Base-by-base conservation (phyloP, 1,139 yeast genomes). In the Suhomyces yuchorum region DNA sequence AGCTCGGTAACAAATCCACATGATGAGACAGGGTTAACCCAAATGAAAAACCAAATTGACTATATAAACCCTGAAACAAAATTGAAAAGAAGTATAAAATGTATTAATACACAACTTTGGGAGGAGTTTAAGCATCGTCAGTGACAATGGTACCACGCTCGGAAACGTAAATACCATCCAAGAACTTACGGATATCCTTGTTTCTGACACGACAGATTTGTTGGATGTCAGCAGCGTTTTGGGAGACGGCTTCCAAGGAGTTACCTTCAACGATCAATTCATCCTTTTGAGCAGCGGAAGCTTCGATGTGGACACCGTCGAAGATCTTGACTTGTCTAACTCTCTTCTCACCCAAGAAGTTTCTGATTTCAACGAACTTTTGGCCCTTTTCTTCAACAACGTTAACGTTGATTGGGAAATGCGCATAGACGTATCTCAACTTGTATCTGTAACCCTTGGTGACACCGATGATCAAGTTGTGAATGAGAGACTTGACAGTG, bases 111-210 rank as follows among this genome's bases (percentile, higher is more conserved):
- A 56, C 58, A 59, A 57, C 41, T 42, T 48, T 50, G 36, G 43
- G 39, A 22, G 8, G 20, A 23, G 48, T 40, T 42, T 43, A 41
- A 43, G 44, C 49, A 18, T 72, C 71, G 51, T 84, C 90, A 71
- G 81, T 83, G 54, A 72, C 88, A 73, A 93, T 82, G 73, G 82
- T 81, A 71, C 97, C 97, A 80, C 89, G 88, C 81, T 89, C 96
- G 62, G 98, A 92, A 68, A 93, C 99, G 78, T 93, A 93, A 82
- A 93, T 92, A 91, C 99, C 99, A 80, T 93, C 99, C 85, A 93
- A 87, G 82, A 87, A 93, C 87, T 93, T 93, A 82, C 99, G 91
- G 92, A 95, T 93, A 93, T 95, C 99, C 92, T 95, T 95, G 96
- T 93, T 93, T 85, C 97, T 89, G 72, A 92, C 99, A 77, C 96